Conservation (phyloP, 2,329 filamentous ascomycete species). For the Colletotrichum camelliae region DNA sequence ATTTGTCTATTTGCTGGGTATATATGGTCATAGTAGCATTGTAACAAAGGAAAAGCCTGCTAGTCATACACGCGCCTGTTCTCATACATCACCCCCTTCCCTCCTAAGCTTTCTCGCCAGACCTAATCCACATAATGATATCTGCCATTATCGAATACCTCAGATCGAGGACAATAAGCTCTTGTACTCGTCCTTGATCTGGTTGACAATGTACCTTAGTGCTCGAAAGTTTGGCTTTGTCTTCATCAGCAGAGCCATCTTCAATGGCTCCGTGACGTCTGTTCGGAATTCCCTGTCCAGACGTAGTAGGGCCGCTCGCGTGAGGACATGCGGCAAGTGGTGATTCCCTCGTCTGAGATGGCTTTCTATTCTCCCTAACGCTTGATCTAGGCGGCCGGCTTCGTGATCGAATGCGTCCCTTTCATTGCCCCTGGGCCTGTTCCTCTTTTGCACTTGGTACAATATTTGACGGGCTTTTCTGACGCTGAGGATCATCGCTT, state of each 20-base stretch:
- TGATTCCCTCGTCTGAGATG: neutral
- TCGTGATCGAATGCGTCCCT: neutral
- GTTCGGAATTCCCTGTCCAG: neutral
- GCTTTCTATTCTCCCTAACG: neutral
- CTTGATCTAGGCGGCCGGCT: neutral
- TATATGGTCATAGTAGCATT: too few relatives aligned
- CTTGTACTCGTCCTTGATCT: neutral
- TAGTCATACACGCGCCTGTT: too few relatives aligned
- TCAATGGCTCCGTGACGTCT: neutral
- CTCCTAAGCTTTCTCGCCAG: too few relatives aligned
- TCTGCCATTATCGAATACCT: too few relatives aligned
- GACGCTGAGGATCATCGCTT: neutral
- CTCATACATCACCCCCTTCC: too few relatives aligned
- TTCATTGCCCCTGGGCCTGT: neutral
- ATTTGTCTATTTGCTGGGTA: too few relatives aligned
- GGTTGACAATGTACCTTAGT: neutral
- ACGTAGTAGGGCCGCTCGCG: rapidly evolving
- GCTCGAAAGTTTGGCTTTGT: neutral
- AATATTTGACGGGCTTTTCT: neutral
- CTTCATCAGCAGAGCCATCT: neutral
- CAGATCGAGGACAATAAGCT: too few relatives aligned
- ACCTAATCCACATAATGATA: too few relatives aligned
- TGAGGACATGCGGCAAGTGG: rapidly evolving
- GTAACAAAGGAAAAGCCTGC: too few relatives aligned
- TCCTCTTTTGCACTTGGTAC: neutral